These are phyloP conservation scores for Dipodascus albidus DNA, from an alignment of 805 yeast genomes.

Conservation along the genomic window DNA sequence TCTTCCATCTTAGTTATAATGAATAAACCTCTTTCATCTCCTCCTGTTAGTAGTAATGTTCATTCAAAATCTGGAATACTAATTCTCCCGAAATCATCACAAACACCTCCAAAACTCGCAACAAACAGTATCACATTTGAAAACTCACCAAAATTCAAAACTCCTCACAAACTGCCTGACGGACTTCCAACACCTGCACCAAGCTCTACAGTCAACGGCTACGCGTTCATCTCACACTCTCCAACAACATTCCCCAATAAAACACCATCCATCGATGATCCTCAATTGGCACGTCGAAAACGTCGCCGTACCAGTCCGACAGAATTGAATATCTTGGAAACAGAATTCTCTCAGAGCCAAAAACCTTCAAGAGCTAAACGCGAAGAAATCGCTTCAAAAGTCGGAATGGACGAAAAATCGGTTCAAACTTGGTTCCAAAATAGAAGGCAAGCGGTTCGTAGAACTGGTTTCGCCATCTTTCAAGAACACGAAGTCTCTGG, in stretches of 20 bases:
- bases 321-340: constrained; percentile 71
- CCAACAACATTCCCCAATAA: constrained; percentile 77
- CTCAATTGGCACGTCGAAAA: constrained; percentile 86
- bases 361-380: constrained; percentile 77
- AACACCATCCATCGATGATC: constrained; percentile 71
- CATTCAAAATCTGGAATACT: neutral
- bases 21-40: neutral
- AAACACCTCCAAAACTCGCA: neutral
- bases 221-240: constrained; percentile 86
- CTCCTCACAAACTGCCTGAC: neutral
- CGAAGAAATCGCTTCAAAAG: constrained; percentile 63
- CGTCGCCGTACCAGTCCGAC: constrained; percentile 89
- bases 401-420: constrained; percentile 93
- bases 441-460: constrained; percentile 64
- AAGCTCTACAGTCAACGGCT: neutral
- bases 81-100: neutral
- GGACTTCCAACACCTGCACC: neutral
- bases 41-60: neutral
- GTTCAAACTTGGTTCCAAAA: constrained; percentile 99
- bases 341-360: constrained; percentile 62
- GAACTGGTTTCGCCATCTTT: constrained; percentile 8
- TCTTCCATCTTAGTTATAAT: neutral
- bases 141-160: neutral
- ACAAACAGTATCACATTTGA: neutral
- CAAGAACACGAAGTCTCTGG: constrained; percentile 7